Evolutionary conservation across 441 rosid species (phyloP).

Genomic region (Populus hybrid): DNA sequence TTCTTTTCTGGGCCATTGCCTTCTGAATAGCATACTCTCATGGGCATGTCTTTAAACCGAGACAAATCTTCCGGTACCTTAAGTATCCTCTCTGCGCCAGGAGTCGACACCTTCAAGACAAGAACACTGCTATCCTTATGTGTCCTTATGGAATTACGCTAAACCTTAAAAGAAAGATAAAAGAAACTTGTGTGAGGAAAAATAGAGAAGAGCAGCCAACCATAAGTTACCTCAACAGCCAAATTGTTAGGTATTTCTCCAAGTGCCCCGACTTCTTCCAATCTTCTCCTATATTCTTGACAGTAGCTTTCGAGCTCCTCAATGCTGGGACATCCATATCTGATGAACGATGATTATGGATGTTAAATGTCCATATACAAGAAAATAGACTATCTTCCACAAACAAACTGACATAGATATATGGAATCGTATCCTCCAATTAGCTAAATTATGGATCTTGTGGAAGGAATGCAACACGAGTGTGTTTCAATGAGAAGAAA

Average conservation of each 20-base stretch:
- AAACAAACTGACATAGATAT: neutral
- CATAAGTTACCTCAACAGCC: constrained; percentile 67
- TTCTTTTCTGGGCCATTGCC: constrained; percentile 41
- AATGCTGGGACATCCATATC: constrained; percentile 87
- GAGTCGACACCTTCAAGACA: constrained; percentile 73
- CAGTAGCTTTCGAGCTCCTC: constrained; percentile 76
- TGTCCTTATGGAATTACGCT: neutral
- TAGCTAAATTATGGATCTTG: neutral
- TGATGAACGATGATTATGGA: constrained; percentile 18
- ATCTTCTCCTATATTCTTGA: constrained; percentile 63
- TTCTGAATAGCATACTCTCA: constrained; percentile 63
- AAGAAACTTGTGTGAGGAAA: neutral
- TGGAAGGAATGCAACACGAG: neutral
- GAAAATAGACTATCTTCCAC: neutral
- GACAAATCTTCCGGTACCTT: constrained; percentile 71
- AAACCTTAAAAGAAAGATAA: neutral
- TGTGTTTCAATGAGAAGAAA: neutral
- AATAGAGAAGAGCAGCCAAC: constrained; percentile 4
- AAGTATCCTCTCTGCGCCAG: constrained; percentile 86
- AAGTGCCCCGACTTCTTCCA: constrained; percentile 73
- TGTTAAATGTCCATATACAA: neutral
- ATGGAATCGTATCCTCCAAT: neutral
- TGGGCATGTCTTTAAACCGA: constrained; percentile 72
- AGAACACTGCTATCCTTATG: neutral
- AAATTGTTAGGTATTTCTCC: constrained; percentile 71